These are phyloP conservation scores for Hemisphaericaspora nanyangensis DNA, from an alignment of 805 yeast genomes.

Conservation along the genomic window DNA sequence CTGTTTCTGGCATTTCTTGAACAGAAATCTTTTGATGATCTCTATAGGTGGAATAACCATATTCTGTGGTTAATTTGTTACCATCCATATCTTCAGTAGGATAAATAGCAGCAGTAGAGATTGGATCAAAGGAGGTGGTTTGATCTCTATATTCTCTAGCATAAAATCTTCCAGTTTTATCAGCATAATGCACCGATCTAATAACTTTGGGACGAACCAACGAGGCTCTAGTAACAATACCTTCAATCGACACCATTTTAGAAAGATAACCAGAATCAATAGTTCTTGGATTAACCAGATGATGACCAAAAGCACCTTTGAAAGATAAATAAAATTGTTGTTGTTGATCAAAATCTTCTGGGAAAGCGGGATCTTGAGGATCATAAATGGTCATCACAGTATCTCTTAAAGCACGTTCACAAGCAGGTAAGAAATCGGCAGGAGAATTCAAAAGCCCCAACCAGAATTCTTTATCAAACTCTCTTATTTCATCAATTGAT, in stretches of 20 bases:
- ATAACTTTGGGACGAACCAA: constrained; percentile 89
- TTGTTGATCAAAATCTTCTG: constrained; percentile 50
- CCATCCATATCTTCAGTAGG: constrained; percentile 94
- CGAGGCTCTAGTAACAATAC: constrained; percentile 92
- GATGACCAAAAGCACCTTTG: constrained; percentile 88
- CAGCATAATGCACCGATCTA: constrained; percentile 90
- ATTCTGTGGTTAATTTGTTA: constrained; percentile 82
- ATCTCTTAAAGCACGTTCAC: constrained; percentile 81
- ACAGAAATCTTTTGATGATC: constrained; percentile 93
- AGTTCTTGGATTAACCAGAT: constrained; percentile 83
- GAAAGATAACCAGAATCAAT: constrained; percentile 74
- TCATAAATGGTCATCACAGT: constrained; percentile 72
- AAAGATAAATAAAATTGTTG: constrained; percentile 73
- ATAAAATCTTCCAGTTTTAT: constrained; percentile 75
- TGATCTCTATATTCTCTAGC: constrained; percentile 91
- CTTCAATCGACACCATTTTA: constrained; percentile 83
- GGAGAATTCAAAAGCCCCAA: constrained; percentile 70
- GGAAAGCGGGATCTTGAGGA: constrained; percentile 48
- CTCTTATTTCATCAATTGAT: constrained; percentile 83
- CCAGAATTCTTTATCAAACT: constrained; percentile 78
- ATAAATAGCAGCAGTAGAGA: constrained; percentile 77
- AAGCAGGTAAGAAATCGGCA: constrained; percentile 82
- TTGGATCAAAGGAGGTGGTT: constrained; percentile 84
- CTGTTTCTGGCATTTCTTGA: constrained; percentile 96
- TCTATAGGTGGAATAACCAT: constrained; percentile 85